Evolutionary conservation across 2,329 filamentous ascomycete species (phyloP), one percentile per base, ranked within the genome.

Genomic region (Claviceps capensis): DNA sequence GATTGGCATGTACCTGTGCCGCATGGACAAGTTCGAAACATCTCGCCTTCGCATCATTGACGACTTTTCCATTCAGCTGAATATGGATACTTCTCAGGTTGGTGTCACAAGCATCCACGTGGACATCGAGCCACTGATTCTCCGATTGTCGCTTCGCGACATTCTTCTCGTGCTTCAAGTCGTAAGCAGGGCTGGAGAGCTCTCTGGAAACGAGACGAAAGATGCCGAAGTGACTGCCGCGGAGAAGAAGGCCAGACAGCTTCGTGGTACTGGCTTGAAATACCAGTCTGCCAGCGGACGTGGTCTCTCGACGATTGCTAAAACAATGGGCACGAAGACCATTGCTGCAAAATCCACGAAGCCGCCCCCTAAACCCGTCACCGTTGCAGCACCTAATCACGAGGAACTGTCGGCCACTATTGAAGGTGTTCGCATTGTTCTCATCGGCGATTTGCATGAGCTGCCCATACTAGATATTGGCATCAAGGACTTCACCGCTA

Each of bases 21-120:
- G 93, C 13, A 98, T 99, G 93, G 94, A 99, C 67, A 87, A 83
- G 56, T 97, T 97, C 59, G 91, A 98, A 59, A 89, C 86, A 3
- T 90, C 85, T 42, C 82, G 88, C 40, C 76, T 98, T 47, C 83
- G 93, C 17, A 95, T 99, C 55, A 79, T 99, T 36, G 94, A 99
- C 63, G 90, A 98, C 67, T 98, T 98, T 65, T 95, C 89, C 2
- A 74, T 97, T 9, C 86, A 93, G 56, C 76, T 95, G 60, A 93
- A 88, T 2, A 81, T 98, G 73, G 91, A 98, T 61, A 79, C 67
- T 55, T 82, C 79, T 0, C 70, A 73, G 48, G 63, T 70, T 0
- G 82, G 81, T 58, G 61, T 83, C 38, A 93, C 83, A 3, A 93
- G 80, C 58, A 91, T 98, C 50, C 82, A 88, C 58, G 77, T 95